Conservation (phyloP, 768 basidiomycete species). For the Leccinum boreale region DNA sequence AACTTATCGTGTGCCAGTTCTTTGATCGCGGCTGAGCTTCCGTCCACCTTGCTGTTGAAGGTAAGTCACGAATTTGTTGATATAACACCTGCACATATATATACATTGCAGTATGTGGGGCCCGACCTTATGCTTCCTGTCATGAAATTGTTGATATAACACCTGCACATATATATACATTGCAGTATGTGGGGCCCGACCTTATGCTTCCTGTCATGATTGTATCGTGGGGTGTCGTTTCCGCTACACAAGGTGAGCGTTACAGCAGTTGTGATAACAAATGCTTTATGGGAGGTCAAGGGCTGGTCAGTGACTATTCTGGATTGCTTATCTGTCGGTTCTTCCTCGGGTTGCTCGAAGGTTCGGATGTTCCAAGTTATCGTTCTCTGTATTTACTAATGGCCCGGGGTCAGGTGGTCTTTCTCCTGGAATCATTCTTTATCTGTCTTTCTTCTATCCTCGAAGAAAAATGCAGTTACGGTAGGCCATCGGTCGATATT, state of each 20-base stretch:
- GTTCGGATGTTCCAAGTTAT: constrained; percentile 26
- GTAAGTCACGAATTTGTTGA: constrained; percentile 11
- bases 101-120: constrained; percentile 33
- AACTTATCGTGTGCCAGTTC: constrained; percentile 27
- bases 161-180: background rate
- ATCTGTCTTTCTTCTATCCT: constrained; percentile 50
- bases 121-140: constrained; percentile 58
- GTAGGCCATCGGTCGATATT: background rate
- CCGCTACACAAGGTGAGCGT: constrained; percentile 51
- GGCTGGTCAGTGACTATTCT: constrained; percentile 45
- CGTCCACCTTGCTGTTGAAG: constrained; percentile 58
- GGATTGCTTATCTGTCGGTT: constrained; percentile 51
- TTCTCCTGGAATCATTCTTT: constrained; percentile 55
- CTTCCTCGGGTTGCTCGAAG: constrained; percentile 57
- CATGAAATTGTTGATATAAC: constrained; percentile 34
- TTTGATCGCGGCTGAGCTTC: constrained; percentile 55
- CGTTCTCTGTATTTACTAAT: constrained; percentile 1
- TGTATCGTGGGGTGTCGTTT: constrained; percentile 61
- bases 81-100: background rate
- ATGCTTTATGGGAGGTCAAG: constrained; percentile 22
- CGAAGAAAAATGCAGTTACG: constrained; percentile 25
- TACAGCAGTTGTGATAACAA: background rate
- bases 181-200: constrained; percentile 46
- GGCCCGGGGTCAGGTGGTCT: constrained; percentile 43
- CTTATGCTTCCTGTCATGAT: constrained; percentile 60